Conservation (phyloP, 306 rosid species). For the Glycine soja region DNA sequence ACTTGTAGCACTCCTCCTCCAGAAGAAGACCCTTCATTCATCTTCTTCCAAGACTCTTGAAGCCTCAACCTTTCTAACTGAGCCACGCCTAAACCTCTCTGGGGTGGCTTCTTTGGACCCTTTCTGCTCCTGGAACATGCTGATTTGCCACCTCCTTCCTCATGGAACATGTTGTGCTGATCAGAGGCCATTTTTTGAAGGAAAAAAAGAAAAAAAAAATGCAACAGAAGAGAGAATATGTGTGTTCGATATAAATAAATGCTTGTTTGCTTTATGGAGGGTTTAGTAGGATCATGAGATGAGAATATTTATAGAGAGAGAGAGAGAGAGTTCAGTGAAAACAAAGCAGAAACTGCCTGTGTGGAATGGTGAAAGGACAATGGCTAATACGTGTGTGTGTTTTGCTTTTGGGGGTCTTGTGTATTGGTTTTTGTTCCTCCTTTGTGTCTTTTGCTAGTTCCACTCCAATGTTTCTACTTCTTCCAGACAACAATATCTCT, state of each 20-base stretch:
- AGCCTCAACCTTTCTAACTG: conserved; percentile 67
- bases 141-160: neutral
- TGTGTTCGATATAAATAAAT: neutral
- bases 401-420: conserved; percentile 32
- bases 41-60: conserved; percentile 56
- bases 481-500: conserved; percentile 14
- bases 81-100: conserved; percentile 79
- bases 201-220: neutral
- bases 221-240: conserved; percentile 18
- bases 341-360: conserved; percentile 53
- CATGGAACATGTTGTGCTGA: conserved; percentile 32
- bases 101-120: conserved; percentile 61
- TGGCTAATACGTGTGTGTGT: conserved; percentile 32
- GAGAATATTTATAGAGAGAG: neutral
- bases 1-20: neutral
- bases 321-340: conserved; percentile 45
- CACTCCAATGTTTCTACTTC: conserved; percentile 17
- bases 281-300: neutral
- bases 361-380: conserved; percentile 55
- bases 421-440: conserved; percentile 14
- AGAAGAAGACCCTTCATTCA: conserved; percentile 44
- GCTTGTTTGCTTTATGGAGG: conserved; percentile 14
- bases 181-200: conserved; percentile 51
- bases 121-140: conserved; percentile 34
- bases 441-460: conserved; percentile 7